Conservation (phyloP, 805 yeast genomes). For the Metschnikowia colocasiae region DNA sequence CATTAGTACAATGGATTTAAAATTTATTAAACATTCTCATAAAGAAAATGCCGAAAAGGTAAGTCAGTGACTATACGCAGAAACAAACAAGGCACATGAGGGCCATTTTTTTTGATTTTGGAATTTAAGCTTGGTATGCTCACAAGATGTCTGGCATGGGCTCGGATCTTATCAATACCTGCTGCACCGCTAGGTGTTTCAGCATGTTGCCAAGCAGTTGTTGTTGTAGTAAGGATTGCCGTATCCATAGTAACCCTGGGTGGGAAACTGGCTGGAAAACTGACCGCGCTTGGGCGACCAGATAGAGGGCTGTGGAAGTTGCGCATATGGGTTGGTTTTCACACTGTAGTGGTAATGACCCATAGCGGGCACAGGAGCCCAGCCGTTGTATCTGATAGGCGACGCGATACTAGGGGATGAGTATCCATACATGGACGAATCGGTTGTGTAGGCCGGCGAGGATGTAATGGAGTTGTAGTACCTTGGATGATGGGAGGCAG, state of each 20-base stretch:
- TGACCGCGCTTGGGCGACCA: constrained; percentile 20
- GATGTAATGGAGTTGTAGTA: constrained; percentile 18
- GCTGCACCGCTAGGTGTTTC: background rate
- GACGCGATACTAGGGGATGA: constrained; percentile 30
- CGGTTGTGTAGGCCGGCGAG: constrained; percentile 17
- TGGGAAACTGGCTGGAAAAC: constrained; percentile 9
- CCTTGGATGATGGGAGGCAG: constrained; percentile 1
- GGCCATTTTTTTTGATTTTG: background rate
- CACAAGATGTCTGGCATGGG: background rate
- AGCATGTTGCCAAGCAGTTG: constrained; percentile 21
- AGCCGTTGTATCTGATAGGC: constrained; percentile 23
- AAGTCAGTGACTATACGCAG: background rate
- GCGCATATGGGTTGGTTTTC: constrained; percentile 4
- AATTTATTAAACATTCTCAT: background rate
- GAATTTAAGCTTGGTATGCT: background rate
- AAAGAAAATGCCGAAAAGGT: background rate
- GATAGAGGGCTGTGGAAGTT: constrained; percentile 17
- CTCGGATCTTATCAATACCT: background rate
- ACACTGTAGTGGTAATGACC: constrained; percentile 5
- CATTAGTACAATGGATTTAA: background rate
- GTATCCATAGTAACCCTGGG: constrained; percentile 23
- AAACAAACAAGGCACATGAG: background rate
- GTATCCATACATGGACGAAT: constrained; percentile 16
- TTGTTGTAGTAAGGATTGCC: constrained; percentile 33
- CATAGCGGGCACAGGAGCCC: constrained; percentile 4